phyloP scores from a whole-genome alignment of 2,329 filamentous ascomycete genomes.

The Aspergillus viridinutans region DNA sequence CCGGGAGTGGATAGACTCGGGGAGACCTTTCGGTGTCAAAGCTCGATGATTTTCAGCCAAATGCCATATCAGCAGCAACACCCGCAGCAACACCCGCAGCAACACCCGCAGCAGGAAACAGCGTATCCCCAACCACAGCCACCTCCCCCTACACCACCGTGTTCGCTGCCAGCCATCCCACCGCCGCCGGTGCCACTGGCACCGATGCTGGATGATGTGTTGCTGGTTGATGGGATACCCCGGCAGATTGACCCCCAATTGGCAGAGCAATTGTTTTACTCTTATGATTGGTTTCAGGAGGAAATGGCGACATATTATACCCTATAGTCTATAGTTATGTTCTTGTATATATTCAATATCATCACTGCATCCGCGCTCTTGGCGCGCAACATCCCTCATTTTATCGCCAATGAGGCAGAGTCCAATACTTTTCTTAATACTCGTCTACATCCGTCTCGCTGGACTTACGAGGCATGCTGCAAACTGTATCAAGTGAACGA shows the following conservation, averaged over 20 bases:
- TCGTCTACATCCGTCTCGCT: not conserved
- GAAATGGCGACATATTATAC: constrained; percentile 39
- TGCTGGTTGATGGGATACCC: constrained; percentile 12
- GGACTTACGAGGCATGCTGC: not conserved
- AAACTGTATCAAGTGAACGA: not conserved
- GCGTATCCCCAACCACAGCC: constrained; percentile 6
- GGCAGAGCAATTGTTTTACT: constrained; percentile 36
- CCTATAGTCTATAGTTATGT: constrained; percentile 21
- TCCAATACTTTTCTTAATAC: not conserved
- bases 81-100: constrained; percentile 18
- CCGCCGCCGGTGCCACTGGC: constrained; percentile 24
- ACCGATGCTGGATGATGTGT: constrained; percentile 32
- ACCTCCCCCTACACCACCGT: constrained; percentile 15
- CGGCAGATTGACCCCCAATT: constrained; percentile 29
- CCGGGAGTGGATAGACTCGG: constrained; percentile 34
- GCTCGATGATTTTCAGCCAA: constrained; percentile 35
- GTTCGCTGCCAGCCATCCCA: not conserved
- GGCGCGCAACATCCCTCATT: no score
- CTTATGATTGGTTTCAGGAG: constrained; percentile 38
- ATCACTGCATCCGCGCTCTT: not conserved
- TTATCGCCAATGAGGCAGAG: no score
- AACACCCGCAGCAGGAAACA: constrained; percentile 13
- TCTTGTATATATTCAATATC: constrained; percentile 1
- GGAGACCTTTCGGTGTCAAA: constrained; percentile 37
- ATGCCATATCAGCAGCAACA: constrained; percentile 33